Conservation (phyloP, 495 filamentous ascomycete species). For the Aspergillus egyptiacus region DNA sequence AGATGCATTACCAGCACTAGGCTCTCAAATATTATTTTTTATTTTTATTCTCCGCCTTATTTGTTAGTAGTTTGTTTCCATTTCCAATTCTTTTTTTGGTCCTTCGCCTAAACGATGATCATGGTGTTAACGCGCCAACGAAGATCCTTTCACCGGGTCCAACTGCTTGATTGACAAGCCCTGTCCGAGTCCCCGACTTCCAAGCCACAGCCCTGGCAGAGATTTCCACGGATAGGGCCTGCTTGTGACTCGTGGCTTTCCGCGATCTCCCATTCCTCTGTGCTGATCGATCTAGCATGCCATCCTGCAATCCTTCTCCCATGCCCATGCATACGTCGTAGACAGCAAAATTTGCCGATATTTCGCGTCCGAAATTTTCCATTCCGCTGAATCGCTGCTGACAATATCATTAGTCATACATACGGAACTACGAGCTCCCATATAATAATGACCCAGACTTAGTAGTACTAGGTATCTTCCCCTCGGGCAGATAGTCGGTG, state of each 20-base stretch:
- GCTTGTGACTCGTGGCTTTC: no score
- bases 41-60: not conserved
- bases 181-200: not conserved
- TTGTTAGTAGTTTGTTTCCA: not conserved
- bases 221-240: no score
- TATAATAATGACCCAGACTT: no score
- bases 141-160: slow-evolving; percentile 1
- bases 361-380: no score
- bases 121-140: not conserved
- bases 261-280: no score
- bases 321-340: no score
- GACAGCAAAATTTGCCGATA: no score
- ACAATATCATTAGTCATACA: no score
- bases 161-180: not conserved
- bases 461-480: not conserved
- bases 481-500: not conserved
- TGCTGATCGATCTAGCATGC: no score
- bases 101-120: slow-evolving; percentile 1
- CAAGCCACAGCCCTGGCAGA: slow-evolving; percentile 7
- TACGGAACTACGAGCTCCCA: no score
- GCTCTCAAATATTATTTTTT: not conserved
- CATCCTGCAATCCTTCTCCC: no score
- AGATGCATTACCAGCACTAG: not conserved
- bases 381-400: no score
- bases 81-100: slow-evolving; percentile 12